These are phyloP conservation scores for Ophiostoma perfectum DNA, from an alignment of 2,329 filamentous ascomycete species.

Conservation along the genomic window DNA sequence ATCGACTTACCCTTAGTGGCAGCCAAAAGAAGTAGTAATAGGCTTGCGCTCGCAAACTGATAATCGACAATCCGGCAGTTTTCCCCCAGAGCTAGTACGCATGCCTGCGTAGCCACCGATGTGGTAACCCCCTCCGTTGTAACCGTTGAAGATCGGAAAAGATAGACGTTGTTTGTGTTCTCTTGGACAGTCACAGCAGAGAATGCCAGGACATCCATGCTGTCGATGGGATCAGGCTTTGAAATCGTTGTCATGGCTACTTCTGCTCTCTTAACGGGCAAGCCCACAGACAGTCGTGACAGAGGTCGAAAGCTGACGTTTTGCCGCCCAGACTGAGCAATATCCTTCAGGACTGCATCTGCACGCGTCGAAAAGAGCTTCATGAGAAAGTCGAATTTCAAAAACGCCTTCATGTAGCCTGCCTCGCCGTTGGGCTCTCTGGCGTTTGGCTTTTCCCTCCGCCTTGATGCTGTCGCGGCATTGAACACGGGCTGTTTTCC, in stretches of 20 bases:
- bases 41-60: constrained; percentile 61
- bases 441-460: not conserved
- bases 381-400: constrained; percentile 60
- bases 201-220: constrained; percentile 35
- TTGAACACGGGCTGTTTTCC: not conserved
- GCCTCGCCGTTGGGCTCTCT: constrained; percentile 28
- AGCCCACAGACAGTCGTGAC: constrained; percentile 41
- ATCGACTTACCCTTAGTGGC: constrained; percentile 31
- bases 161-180: constrained; percentile 42
- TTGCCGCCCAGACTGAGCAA: constrained; percentile 63
- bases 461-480: not conserved
- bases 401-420: constrained; percentile 46
- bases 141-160: constrained; percentile 50
- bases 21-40: constrained; percentile 54
- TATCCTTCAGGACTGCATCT: constrained; percentile 57
- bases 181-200: constrained; percentile 29
- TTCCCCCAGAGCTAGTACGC: constrained; percentile 39
- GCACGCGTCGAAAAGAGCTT: constrained; percentile 54
- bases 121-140: constrained; percentile 57
- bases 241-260: constrained; percentile 47
- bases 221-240: constrained; percentile 33
- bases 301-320: constrained; percentile 62
- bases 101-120: constrained; percentile 36
- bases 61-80: constrained; percentile 51
- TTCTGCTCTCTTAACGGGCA: constrained; percentile 49